Base-by-base conservation (phyloP, 768 basidiomycete species). In the Collybiopsis luxurians region DNA sequence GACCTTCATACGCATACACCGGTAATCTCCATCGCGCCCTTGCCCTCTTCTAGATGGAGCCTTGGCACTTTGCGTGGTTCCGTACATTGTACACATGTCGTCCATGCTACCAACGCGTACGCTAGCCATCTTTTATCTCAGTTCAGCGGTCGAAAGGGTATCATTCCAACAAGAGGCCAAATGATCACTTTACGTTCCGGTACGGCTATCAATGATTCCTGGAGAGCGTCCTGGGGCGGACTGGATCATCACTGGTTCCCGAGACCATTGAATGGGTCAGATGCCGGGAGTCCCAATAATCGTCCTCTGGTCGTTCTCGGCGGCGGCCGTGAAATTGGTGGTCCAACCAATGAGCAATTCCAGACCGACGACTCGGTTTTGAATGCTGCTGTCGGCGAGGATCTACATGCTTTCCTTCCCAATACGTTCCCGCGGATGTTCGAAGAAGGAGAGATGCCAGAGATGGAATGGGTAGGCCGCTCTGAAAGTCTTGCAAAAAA, bases 391-490 rank as follows among this genome's bases (percentile, higher is more conserved):
- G 80, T 87, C 1, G 78, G 85, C 1, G 62, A 66, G 39, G 71
- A 70, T 2, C 68, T 93, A 59, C 73, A 83, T 19, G 68, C 63
- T 4, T 91, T 89, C 66, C 67, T 92, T 10, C 85, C 86, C 0
- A 65, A 64, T 0, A 66, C 83, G 4, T 90, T 88, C 58, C 78
- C 83, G 0, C 77, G 71, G 12, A 74, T 78, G 61, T 87, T 81
- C 58, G 77, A 79, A 53, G 63, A 61, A 11, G 75, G 69, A 2
- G 62, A 56, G n/a, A 75, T 81, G 46, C 83, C 84, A 4, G 88
- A 90, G 67, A 82, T 55, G 79, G 89, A 93, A 77, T 95, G 92
- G 91, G 90, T 89, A 51, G 42, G 80, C 70, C n/a, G n/a, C n/a
- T n/a, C n/a, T 12, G 1, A 31, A 52, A 13, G 23, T 55, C 38